These are phyloP conservation scores for Metschnikowia noctiluminum DNA, from an alignment of 805 yeast species.

Conservation along the genomic window DNA sequence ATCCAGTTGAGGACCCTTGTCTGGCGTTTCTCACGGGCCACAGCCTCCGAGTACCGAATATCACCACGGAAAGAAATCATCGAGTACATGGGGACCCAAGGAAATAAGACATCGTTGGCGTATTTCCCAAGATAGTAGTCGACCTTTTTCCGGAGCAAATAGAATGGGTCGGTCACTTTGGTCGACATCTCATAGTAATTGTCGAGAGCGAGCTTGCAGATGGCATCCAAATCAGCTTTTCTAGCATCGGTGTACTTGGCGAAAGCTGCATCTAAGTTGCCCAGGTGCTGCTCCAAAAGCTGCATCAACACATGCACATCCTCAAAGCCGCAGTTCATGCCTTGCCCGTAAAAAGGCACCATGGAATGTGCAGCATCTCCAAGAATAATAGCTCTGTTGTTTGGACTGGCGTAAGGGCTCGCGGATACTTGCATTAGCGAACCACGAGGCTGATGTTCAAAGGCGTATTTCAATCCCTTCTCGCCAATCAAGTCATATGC, in stretches of 20 bases:
- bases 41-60: slow-evolving; percentile 70
- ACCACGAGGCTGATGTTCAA: slow-evolving; percentile 64
- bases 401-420: slow-evolving; percentile 60
- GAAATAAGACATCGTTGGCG: slow-evolving; percentile 44
- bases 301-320: slow-evolving; percentile 71
- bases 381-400: slow-evolving; percentile 60
- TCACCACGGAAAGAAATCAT: slow-evolving; percentile 91
- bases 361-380: slow-evolving; percentile 96
- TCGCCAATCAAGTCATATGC: slow-evolving; percentile 68
- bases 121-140: slow-evolving; percentile 62
- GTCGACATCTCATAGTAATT: slow-evolving; percentile 88
- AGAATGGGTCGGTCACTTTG: slow-evolving; percentile 61
- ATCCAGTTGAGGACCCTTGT: slow-evolving; percentile 41
- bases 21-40: slow-evolving; percentile 54
- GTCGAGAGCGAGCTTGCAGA: slow-evolving; percentile 70
- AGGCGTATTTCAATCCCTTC: slow-evolving; percentile 47
- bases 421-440: slow-evolving; percentile 72
- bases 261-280: slow-evolving; percentile 49
- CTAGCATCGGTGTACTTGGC: slow-evolving; percentile 51
- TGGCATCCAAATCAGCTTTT: slow-evolving; percentile 67
- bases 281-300: slow-evolving; percentile 38
- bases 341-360: slow-evolving; percentile 99
- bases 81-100: slow-evolving; percentile 84
- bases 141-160: slow-evolving; percentile 60
- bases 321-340: slow-evolving; percentile 95